Conservation (phyloP, 2,329 filamentous ascomycete genomes). For the Scortechinia acanthostroma region DNA sequence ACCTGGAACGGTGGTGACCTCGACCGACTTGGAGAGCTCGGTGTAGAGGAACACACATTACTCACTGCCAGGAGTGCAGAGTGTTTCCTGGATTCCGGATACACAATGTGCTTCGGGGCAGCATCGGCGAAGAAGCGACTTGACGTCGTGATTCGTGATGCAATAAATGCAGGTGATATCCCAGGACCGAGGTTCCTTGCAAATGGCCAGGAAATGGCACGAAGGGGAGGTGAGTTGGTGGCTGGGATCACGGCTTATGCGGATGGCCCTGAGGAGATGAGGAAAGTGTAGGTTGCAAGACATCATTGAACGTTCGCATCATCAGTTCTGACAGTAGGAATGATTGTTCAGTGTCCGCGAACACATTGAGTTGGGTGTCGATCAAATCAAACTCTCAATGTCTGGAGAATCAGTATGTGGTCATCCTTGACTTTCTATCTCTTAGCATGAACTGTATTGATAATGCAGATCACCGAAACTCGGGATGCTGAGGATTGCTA, state of each 20-base stretch:
- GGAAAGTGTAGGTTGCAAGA: slow-evolving; percentile 13
- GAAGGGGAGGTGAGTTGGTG: slow-evolving; percentile 31
- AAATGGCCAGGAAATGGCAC: slow-evolving; percentile 38
- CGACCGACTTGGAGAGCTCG: slow-evolving; percentile 26
- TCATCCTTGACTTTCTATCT: not conserved
- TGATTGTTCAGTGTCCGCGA: slow-evolving; percentile 20
- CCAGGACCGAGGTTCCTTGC: slow-evolving; percentile 36
- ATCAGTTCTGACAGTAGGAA: not conserved
- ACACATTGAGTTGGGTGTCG: slow-evolving; percentile 25
- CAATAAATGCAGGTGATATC: slow-evolving; percentile 36
- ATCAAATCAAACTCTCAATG: slow-evolving; percentile 35
- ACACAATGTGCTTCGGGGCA: slow-evolving; percentile 39
- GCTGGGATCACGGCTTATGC: slow-evolving; percentile 19
- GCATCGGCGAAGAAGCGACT: slow-evolving; percentile 34
- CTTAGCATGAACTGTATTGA: not conserved
- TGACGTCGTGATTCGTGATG: slow-evolving; percentile 35
- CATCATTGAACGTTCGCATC: not conserved
- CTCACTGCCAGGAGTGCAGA: slow-evolving; percentile 30
- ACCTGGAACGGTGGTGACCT: slow-evolving; percentile 37
- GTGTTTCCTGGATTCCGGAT: slow-evolving; percentile 36
- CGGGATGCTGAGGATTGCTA: slow-evolving; percentile 32
- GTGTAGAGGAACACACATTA: slow-evolving; percentile 36
- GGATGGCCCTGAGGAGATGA: slow-evolving; percentile 29
- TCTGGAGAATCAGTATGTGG: slow-evolving; percentile 11
- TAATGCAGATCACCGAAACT: slow-evolving; percentile 12